Evolutionary conservation across 2,329 filamentous ascomycete genomes (phyloP).

Genomic region (Didymella keratinophila): DNA sequence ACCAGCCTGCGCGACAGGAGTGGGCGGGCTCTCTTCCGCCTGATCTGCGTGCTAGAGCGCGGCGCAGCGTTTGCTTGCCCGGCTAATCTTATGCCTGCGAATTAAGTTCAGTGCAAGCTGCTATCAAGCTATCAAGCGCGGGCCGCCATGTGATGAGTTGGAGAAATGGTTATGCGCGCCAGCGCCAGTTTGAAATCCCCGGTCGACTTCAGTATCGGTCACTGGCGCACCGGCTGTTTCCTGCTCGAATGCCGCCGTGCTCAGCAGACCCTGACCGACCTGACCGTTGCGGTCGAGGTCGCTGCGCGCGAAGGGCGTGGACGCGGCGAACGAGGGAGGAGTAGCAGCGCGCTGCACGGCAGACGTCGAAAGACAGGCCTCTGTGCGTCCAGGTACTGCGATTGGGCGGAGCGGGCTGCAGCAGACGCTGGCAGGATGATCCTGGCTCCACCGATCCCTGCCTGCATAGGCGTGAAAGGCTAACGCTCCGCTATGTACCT

Average conservation of each 20-base stretch:
- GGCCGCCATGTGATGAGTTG: slow-evolving; percentile 20
- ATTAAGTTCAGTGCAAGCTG: background rate
- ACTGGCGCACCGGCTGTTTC: slow-evolving; percentile 33
- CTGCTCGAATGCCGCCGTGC: slow-evolving; percentile 28
- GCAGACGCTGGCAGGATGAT: slow-evolving; percentile 37
- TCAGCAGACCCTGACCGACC: slow-evolving; percentile 17
- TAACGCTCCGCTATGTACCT: slow-evolving; percentile 45
- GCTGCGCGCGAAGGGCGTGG: slow-evolving; percentile 22
- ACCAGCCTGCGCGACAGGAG: slow-evolving; percentile 32
- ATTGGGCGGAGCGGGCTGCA: slow-evolving; percentile 38
- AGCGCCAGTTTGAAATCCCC: slow-evolving; percentile 14
- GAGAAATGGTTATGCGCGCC: slow-evolving; percentile 15
- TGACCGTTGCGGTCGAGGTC: slow-evolving; percentile 16
- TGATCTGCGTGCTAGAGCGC: slow-evolving; percentile 35
- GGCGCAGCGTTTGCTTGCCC: slow-evolving; percentile 35
- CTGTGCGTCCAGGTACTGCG: slow-evolving; percentile 28
- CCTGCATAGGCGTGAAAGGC: slow-evolving; percentile 37
- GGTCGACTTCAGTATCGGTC: slow-evolving; percentile 3
- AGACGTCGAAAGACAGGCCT: slow-evolving; percentile 21
- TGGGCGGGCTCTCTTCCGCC: slow-evolving; percentile 40
- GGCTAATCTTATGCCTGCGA: slow-evolving; percentile 29
- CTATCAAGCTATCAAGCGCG: slow-evolving; percentile 13
- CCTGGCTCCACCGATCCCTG: slow-evolving; percentile 38
- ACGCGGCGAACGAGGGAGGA: slow-evolving; percentile 22
- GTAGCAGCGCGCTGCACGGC: slow-evolving; percentile 21